A percentile compares a stretch with the other conserved stretches of the same genome.
Conservation (phyloP, 768 basidiomycete genomes). For the Psilocybe azurescens region DNA sequence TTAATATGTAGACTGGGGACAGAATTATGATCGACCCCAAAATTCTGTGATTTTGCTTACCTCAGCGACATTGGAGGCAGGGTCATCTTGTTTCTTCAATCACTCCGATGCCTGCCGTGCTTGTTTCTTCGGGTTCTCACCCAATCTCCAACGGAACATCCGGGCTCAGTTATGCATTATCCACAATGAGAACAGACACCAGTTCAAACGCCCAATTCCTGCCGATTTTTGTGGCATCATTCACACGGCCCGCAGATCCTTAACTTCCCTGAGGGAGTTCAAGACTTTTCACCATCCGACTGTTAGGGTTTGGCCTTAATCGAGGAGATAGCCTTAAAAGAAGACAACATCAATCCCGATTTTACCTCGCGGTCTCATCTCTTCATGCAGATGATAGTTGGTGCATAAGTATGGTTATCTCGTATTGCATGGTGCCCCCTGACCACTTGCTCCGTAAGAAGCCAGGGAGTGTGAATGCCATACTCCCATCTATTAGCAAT, state of each 20-base stretch:
- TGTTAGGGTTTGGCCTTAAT: neutral
- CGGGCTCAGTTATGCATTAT: neutral
- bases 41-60: constrained; percentile 41
- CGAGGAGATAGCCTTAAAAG: neutral
- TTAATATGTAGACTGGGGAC: constrained; percentile 43
- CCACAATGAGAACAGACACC: neutral
- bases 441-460: neutral
- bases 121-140: constrained; percentile 9
- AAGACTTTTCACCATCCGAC: neutral
- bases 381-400: neutral
- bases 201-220: neutral
- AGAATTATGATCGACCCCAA: constrained; percentile 50
- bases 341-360: neutral
- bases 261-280: neutral
- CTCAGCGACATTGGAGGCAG: constrained; percentile 29
- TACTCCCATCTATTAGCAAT: neutral
- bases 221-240: neutral
- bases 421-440: neutral
- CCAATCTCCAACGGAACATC: constrained; percentile 1
- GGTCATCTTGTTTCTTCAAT: constrained; percentile 12
- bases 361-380: constrained; percentile 4
- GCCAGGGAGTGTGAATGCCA: neutral
- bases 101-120: constrained; percentile 10
- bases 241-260: constrained; percentile 3
- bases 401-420: neutral